Evolutionary conservation across 768 basidiomycete genomes (phyloP), one percentile per base, ranked within the genome.

Genomic region (Hebeloma cylindrosporum): DNA sequence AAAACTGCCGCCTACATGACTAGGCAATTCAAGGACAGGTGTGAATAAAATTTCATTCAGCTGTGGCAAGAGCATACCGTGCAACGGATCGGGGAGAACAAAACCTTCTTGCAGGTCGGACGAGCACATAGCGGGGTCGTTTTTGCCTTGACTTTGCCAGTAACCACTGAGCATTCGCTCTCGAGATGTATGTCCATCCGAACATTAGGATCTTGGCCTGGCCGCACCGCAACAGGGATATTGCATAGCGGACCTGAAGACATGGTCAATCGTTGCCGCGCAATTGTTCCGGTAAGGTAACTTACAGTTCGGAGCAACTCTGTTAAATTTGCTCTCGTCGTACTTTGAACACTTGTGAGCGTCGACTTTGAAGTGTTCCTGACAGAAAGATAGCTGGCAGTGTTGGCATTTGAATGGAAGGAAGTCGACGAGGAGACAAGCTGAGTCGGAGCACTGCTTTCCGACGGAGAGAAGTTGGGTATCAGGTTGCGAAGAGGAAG

Each of bases 361-460:
- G 13, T 75, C 68, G 9, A 83, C 85, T 49, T 76, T 77, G 68
- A 83, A 92, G 59, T 93, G 90, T 9, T 89, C 85, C 30, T 80
- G 79, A 54, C 91, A 93, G 68, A 82, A 93, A 0, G 73, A 70
- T 11, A 73, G 62, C 10, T 72, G 59, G 62, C 90, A 93, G 56
- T 90, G 87, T 38, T 87, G 83, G 62, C 90, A 93, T 65, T 84
- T 86, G 74, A 92, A 86, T 0, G 90, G 89, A 8, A 93, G 70
- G 53, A 91, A 92, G 70, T 93, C 90, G 58, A 91, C 76, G 50
- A 87, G 75, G 21, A 73, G 64, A 65, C 90, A 93, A 1, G 77
- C 65, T 0, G 76, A 60, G 39, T 79, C 72, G 10, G 83, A 79
- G 65, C 90, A 93, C 56, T 88, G 83, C 45, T 78, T 74, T 5